Base-by-base conservation (phyloP, 2,329 filamentous ascomycete genomes). In the Neofusicoccum laricinum region DNA sequence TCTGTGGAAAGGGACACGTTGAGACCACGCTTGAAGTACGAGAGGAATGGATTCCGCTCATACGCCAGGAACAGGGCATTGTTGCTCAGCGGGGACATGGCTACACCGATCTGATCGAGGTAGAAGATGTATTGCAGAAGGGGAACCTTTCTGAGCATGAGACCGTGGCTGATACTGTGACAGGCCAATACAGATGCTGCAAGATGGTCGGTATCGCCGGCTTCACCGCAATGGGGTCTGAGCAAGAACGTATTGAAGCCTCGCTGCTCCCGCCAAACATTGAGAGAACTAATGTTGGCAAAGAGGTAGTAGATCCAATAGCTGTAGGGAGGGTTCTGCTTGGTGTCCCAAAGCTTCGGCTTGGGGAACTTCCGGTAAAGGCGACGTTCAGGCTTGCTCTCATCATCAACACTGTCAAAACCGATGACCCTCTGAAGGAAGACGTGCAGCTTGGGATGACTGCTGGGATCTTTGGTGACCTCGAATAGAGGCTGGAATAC, bases 301-400 rank as follows among this genome's bases (percentile, higher is more conserved):
- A 95, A 98, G 61, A 98, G 84, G 73, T 97, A 96, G 79, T 99
- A 99, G 73, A 98, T 91, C 95, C 95, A 99, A 79, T 99, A 99
- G 75, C 91, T 97, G 80, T 99, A 99, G 0, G 95, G 95, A 14
- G 95, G 95, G 73, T 99, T 99, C 77, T 98, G 93, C 71, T 91
- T 93, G 0, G 92, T 93, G 68, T 88, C 86, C 95, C 95, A 99
- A 62, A 88, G 88, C 67, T 88, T 90, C 4, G 95, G 94, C 21
- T 95, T 88, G 0, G 95, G 95, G 69, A 96, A 99, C 76, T 99
- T 99, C 73, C 90, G 90, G 80, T 93, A 97, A n/a, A 98, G 85
- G 19, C 95, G 89, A 32, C 94, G 88, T 78, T 99, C 95, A 2
- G 93, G 85, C 79, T 99, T 99, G 82, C 93, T 97, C 80, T 99